These are phyloP conservation scores for Coniochaeta pulveracea DNA, from an alignment of 2,329 filamentous ascomycete genomes.

Conservation along the genomic window DNA sequence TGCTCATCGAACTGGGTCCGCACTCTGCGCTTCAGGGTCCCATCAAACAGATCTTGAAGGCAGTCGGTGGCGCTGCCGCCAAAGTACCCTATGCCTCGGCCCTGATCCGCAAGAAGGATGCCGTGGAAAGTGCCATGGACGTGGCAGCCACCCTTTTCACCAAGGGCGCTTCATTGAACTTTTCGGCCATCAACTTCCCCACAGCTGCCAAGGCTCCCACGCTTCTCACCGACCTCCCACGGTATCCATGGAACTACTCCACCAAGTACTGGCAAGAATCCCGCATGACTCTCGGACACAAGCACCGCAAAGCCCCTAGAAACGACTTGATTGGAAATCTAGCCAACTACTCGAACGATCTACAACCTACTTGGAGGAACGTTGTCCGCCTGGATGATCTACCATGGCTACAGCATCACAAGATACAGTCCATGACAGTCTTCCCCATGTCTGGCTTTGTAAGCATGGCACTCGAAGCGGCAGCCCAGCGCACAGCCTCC, in stretches of 20 bases:
- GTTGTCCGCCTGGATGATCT: slow-evolving; percentile 33
- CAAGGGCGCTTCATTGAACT: slow-evolving; percentile 30
- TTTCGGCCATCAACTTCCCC: slow-evolving; percentile 34
- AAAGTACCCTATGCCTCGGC: slow-evolving; percentile 31
- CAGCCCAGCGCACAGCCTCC: slow-evolving; percentile 20
- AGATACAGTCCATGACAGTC: slow-evolving; percentile 42
- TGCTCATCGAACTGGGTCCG: slow-evolving; percentile 37
- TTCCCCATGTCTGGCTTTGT: slow-evolving; percentile 44
- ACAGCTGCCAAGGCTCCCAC: slow-evolving; percentile 20
- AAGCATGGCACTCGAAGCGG: slow-evolving; percentile 38
- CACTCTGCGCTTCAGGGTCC: slow-evolving; percentile 37
- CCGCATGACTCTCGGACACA: slow-evolving; percentile 28
- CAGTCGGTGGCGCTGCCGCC: slow-evolving; percentile 25
- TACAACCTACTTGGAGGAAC: slow-evolving; percentile 37
- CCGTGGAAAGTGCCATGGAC: slow-evolving; percentile 29
- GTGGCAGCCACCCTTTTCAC: slow-evolving; percentile 31
- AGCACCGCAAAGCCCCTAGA: slow-evolving; percentile 24
- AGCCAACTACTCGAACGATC: slow-evolving; percentile 29
- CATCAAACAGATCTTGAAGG: slow-evolving; percentile 36
- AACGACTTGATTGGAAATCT: slow-evolving; percentile 35
- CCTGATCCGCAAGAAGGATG: slow-evolving; percentile 40
- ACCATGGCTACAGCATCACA: slow-evolving; percentile 48
- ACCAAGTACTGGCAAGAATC: slow-evolving; percentile 36
- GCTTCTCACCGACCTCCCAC: slow-evolving; percentile 30
- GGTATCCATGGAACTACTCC: slow-evolving; percentile 36